These are phyloP conservation scores for Drosera spatulata DNA, from an alignment of 179 eudicot species.

Conservation along the genomic window DNA sequence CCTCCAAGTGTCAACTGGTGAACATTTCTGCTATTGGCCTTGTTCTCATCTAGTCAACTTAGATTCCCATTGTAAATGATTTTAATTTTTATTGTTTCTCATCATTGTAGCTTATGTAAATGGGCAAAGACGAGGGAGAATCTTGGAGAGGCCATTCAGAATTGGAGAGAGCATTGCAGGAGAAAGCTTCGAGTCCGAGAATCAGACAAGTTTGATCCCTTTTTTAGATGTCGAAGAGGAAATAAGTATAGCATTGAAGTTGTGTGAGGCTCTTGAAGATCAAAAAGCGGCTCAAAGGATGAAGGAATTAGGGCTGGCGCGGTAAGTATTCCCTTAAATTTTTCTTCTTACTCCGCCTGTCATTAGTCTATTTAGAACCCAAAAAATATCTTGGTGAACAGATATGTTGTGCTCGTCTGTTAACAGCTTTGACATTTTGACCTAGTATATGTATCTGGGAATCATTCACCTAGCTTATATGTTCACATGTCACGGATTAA, in stretches of 20 bases:
- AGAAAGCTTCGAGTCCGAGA: slow-evolving; percentile 31
- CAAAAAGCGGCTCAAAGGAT: slow-evolving; percentile 42
- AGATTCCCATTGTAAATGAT: not conserved
- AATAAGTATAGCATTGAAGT: slow-evolving; percentile 48
- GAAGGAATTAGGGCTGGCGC: slow-evolving; percentile 69
- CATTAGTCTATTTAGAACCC: not conserved
- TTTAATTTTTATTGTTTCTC: not conserved
- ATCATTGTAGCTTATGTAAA: slow-evolving; percentile 78
- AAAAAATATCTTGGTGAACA: too few species aligned
- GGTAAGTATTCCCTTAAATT: slow-evolving; percentile 19
- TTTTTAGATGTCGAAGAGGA: slow-evolving; percentile 59
- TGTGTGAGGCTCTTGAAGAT: slow-evolving; percentile 26
- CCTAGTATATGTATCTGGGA: too few species aligned
- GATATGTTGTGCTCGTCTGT: too few species aligned
- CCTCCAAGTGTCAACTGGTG: slow-evolving; percentile 73
- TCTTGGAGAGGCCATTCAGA: slow-evolving; percentile 80
- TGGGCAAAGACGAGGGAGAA: slow-evolving; percentile 89
- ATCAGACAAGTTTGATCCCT: slow-evolving; percentile 22
- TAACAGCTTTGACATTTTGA: too few species aligned
- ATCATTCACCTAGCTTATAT: too few species aligned
- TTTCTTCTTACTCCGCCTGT: not conserved
- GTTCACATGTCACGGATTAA: too few species aligned
- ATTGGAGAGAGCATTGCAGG: slow-evolving; percentile 66
- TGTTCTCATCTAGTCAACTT: not conserved
- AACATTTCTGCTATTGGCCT: not conserved